Conservation (phyloP, 2,329 filamentous ascomycete genomes). For the Nothophoma quercina region DNA sequence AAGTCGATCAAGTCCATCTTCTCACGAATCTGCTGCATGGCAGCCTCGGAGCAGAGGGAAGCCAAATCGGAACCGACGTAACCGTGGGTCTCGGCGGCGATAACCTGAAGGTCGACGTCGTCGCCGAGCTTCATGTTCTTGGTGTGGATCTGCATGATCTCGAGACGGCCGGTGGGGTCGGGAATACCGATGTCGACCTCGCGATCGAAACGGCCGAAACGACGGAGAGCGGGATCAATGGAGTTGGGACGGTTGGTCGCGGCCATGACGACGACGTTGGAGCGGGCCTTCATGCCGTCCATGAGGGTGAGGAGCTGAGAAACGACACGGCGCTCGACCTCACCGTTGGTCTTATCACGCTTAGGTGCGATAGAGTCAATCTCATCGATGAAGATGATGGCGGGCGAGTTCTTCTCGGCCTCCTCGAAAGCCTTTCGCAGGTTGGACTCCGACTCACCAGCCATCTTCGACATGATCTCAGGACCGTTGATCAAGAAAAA, state of each 20-base stretch:
- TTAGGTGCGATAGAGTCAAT: constrained; percentile 99
- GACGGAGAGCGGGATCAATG: constrained; percentile 95
- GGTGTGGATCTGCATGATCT: constrained; percentile 99
- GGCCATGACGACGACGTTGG: constrained; percentile 98
- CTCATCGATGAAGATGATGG: constrained; percentile 99
- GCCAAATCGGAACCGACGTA: constrained; percentile 99
- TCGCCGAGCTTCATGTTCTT: constrained; percentile 99
- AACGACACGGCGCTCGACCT: constrained; percentile 97
- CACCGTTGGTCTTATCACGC: constrained; percentile 99
- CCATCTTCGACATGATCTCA: constrained; percentile 99
- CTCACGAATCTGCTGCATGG: constrained; percentile 99
- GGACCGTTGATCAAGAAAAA: constrained; percentile 99
- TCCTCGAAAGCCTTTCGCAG: constrained; percentile 99
- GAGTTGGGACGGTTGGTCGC: constrained; percentile 99
- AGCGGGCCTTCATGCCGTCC: constrained; percentile 99
- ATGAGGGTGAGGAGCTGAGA: constrained; percentile 96
- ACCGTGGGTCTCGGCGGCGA: constrained; percentile 96
- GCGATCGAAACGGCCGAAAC: constrained; percentile 98
- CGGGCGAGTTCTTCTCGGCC: constrained; percentile 98
- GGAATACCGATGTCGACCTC: constrained; percentile 99
- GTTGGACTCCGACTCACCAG: constrained; percentile 98
- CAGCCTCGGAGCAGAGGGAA: constrained; percentile 96
- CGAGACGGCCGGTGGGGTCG: constrained; percentile 95
- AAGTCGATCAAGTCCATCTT: constrained; percentile 99
- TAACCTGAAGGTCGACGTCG: constrained; percentile 95